These are phyloP conservation scores for Trichosporon coremiiforme DNA, from an alignment of 1,284 basidiomycete genomes.

Conservation along the genomic window DNA sequence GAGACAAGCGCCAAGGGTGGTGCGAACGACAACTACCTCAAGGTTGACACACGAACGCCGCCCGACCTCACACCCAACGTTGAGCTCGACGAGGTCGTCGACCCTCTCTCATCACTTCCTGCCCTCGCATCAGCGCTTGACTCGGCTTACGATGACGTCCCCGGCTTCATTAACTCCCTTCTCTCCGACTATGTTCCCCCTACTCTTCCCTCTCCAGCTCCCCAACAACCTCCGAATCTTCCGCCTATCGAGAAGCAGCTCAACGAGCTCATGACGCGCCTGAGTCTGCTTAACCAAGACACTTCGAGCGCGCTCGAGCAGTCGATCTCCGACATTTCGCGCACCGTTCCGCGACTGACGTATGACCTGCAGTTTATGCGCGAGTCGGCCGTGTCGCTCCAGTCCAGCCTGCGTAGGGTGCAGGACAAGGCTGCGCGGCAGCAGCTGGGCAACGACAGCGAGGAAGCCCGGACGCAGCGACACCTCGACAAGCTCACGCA, in stretches of 20 bases:
- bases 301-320: conserved; percentile 80
- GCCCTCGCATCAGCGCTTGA: conserved; percentile 51
- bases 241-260: conserved; percentile 72
- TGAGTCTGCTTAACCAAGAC: conserved; percentile 82
- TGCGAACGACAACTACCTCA: neutral
- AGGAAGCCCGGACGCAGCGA: conserved; percentile 40
- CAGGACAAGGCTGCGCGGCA: conserved; percentile 58
- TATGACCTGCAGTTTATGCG: conserved; percentile 96
- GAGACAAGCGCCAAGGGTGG: conserved; percentile 17
- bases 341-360: conserved; percentile 79
- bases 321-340: conserved; percentile 83
- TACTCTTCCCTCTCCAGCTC: conserved; percentile 29
- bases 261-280: conserved; percentile 68
- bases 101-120: conserved; percentile 37
- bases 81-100: conserved; percentile 18
- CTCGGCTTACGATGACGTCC: conserved; percentile 44
- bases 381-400: conserved; percentile 77
- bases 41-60: conserved; percentile 17
- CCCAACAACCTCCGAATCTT: conserved; percentile 58
- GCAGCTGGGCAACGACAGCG: conserved; percentile 30
- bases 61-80: neutral
- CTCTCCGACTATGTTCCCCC: conserved; percentile 40
- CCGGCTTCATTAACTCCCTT: conserved; percentile 52
- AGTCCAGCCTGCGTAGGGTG: conserved; percentile 65
- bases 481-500: conserved; percentile 70